phyloP scores from a whole-genome alignment of 768 basidiomycete species.

The Russula dissimulans region DNA sequence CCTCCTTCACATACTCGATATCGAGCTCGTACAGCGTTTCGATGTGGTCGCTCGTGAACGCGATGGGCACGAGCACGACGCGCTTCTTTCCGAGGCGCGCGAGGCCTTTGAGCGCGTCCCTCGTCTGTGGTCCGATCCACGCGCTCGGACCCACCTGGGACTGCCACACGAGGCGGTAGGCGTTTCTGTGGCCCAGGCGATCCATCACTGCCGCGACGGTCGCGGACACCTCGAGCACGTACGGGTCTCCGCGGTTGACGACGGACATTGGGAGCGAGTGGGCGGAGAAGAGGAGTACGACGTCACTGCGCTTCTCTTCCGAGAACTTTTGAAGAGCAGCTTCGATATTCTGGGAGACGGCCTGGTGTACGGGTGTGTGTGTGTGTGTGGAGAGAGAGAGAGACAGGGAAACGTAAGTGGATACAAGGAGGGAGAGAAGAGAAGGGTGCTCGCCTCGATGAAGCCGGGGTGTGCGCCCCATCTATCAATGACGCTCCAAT shows the following conservation, averaged over 20 bases:
- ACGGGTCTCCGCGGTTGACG: slow-evolving; percentile 97
- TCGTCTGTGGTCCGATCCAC: slow-evolving; percentile 98
- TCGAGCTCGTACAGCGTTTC: slow-evolving; percentile 97
- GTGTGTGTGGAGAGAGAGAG: neutral
- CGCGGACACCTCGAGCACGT: slow-evolving; percentile 89
- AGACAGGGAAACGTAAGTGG: neutral
- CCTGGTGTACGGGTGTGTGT: slow-evolving; percentile 36
- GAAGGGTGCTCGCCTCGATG: slow-evolving; percentile 60
- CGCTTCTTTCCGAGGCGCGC: slow-evolving; percentile 69
- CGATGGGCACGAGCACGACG: slow-evolving; percentile 84
- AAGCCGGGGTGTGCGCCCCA: slow-evolving; percentile 96
- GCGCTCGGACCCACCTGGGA: slow-evolving; percentile 94
- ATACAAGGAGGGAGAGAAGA: neutral
- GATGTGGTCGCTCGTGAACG: slow-evolving; percentile 98
- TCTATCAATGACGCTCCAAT: slow-evolving; percentile 97
- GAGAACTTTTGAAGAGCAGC: slow-evolving; percentile 74
- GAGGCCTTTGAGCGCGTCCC: slow-evolving; percentile 81
- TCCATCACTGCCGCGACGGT: slow-evolving; percentile 93
- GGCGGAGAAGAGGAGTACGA: slow-evolving; percentile 88
- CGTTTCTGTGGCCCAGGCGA: slow-evolving; percentile 66
- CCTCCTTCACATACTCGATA: slow-evolving; percentile 87
- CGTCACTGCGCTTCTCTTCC: slow-evolving; percentile 55
- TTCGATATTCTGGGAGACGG: slow-evolving; percentile 84
- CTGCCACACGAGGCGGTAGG: slow-evolving; percentile 96
- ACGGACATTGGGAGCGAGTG: slow-evolving; percentile 98